Percentiles rank a stretch among this genome's conserved stretches.
phyloP scores from a whole-genome alignment of 1,284 basidiomycete species.

The Coniferiporia sulphurascens region DNA sequence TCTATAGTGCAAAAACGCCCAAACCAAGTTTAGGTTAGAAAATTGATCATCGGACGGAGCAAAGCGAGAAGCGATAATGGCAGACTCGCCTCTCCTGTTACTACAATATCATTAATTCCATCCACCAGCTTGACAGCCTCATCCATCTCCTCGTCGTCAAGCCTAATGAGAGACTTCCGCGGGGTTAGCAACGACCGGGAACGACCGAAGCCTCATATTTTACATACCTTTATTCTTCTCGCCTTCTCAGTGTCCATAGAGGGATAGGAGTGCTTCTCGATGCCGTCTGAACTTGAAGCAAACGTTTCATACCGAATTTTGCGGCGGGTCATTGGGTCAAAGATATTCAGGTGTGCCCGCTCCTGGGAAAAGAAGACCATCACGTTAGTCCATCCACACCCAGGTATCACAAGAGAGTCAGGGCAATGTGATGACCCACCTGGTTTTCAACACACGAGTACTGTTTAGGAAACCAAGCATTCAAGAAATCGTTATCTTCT shows the following conservation, averaged over 20 bases:
- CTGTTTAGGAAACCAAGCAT: constrained; percentile 41
- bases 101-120: constrained; percentile 42
- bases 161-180: neutral
- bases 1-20: constrained; percentile 26
- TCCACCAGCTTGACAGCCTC: constrained; percentile 22
- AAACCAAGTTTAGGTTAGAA: neutral
- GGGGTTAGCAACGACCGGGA: neutral
- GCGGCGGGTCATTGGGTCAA: constrained; percentile 33
- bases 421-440: constrained; percentile 26
- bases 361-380: constrained; percentile 28
- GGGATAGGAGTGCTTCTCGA: constrained; percentile 24
- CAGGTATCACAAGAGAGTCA: no score
- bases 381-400: neutral
- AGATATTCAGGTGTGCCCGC: constrained; percentile 31
- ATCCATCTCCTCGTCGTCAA: neutral
- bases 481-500: constrained; percentile 38
- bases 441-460: constrained; percentile 28
- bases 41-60: constrained; percentile 1
- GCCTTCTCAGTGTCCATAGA: constrained; percentile 24
- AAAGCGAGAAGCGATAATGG: neutral
- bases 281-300: constrained; percentile 28
- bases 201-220: neutral
- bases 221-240: constrained; percentile 23
- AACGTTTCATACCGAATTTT: constrained; percentile 40
- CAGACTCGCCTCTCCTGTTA: constrained; percentile 40